Evolutionary conservation across 495 filamentous ascomycete genomes (phyloP), one percentile per base, ranked within the genome.

Genomic region (Hypoxylon intermedium): DNA sequence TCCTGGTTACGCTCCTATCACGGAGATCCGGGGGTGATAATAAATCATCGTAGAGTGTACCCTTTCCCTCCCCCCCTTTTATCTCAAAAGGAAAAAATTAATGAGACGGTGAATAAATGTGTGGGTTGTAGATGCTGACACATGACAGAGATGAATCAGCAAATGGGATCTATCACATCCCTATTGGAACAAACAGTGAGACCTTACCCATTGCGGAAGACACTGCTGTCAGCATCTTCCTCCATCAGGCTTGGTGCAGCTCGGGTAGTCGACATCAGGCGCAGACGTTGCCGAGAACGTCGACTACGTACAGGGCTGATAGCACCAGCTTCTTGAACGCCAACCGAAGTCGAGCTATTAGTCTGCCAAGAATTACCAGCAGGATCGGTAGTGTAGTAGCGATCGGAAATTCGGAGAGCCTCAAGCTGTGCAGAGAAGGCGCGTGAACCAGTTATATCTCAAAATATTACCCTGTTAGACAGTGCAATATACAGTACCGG

Each of bases 231-330:
- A 2, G 1, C 9, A 26, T 38, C 30, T 28, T 43, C 18, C 20
- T 18, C 26, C 21, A 21, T 50, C 21, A 15, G 44, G 36, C 33
- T 5, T 41, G 11, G 45, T 21, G 21, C 12, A 21, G 2, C 21
- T 43, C 26, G 26, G 34, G 33, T 41, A 18, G 48, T 34, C 31
- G 12, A 13, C 3, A 34, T 34, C 26, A 26, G 24, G 24, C 24
- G 23, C 12, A 20, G 26, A 11, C 15, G 24, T 34, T 12, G 47
- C 42, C 47, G 53, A 47, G 28, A 43, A 47, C 28, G 60, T 37
- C 31, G 43, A 52, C 40, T n/a, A n/a, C n/a, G n/a, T n/a, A 36
- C 53, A 63, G 60, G 60, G 60, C 53, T 63, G 60, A 53, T 42
- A 47, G 56, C 42, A 21, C 24, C 30, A 28, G 7, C 3, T 12